Evolutionary conservation across 208 protist species (phyloP), one percentile per base, ranked within the genome.

Genomic region (Acanthamoeba rhysodes): DNA sequence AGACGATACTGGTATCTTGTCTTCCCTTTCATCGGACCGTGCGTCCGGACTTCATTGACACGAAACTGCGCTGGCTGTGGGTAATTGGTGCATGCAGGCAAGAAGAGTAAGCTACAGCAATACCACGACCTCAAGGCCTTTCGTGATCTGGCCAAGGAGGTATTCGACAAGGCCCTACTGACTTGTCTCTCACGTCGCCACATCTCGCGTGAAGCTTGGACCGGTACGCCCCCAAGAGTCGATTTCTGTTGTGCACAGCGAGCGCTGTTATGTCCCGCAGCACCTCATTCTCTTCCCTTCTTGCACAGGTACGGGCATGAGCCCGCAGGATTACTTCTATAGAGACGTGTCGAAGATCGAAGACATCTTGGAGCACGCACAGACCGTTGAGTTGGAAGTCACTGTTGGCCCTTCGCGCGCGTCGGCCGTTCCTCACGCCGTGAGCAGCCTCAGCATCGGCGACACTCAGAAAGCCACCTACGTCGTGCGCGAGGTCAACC

Each of bases 61-160:
- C n/a, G 22, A 8, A 70, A 32, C n/a, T 22, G 37, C 64, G 22
- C 22, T 32, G 12, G 64, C 64, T 10, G 53, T 57, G 53, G 53
- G 10, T 10, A 18, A 55, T 55, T 18, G 53, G 16, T 22, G 27
- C 64, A 70, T 22, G 27, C 64, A 70, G 64, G 64, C 64, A 70
- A 70, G 22, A 70, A 32, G 27, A 70, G 64, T 22, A 5, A 6
- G 64, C 12, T 70, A 29, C 72, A 82, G 41, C 72, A 82, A 27
- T 82, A 82, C 72, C 62, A 82, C 41, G 72, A 82, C 41, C 34
- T 82, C 34, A 82, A 82, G 72, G 18, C 29, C 72, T 82, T 82
- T 34, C 72, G 72, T 29, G 29, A 37, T 37, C 9, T 37, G 41
- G 72, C 72, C 72, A 82, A 82, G 72, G 72, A 82, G 34, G 72